A percentile compares a stretch with the other conserved stretches of the same genome.
These are phyloP conservation scores for Entamoeba nuttalli DNA, from an alignment of 208 protist species.

Conservation along the genomic window DNA sequence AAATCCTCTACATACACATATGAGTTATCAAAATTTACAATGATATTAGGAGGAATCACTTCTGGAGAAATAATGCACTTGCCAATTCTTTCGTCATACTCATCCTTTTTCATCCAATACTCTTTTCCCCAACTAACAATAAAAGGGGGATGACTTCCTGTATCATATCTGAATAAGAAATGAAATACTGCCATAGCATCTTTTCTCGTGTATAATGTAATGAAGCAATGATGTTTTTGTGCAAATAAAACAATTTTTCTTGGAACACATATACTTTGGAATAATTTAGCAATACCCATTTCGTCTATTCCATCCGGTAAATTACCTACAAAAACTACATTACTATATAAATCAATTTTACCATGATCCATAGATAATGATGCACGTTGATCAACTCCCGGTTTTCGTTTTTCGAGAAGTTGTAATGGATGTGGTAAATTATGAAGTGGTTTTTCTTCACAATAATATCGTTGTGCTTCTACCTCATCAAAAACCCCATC, in stretches of 20 bases:
- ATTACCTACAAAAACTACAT: background rate
- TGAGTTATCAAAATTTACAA: background rate
- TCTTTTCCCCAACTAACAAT: background rate
- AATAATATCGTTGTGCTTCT: background rate
- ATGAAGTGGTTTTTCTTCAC: background rate
- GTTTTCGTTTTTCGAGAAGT: background rate
- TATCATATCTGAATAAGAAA: background rate
- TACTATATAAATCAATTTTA: background rate
- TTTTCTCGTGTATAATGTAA: background rate
- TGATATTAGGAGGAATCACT: background rate
- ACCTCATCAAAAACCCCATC: background rate
- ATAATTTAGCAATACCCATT: background rate
- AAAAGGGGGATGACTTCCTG: background rate
- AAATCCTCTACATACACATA: background rate
- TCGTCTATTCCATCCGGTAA: background rate
- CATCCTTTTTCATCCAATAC: background rate
- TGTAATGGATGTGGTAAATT: background rate
- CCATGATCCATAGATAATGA: background rate
- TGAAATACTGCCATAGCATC: background rate
- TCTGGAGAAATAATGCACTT: background rate
- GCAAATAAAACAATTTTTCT: background rate
- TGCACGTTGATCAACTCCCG: background rate
- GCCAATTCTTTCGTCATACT: background rate
- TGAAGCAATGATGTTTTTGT: background rate
- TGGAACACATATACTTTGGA: background rate